phyloP scores from a whole-genome alignment of 2,329 filamentous ascomycete genomes.

The Phoma sp. region DNA sequence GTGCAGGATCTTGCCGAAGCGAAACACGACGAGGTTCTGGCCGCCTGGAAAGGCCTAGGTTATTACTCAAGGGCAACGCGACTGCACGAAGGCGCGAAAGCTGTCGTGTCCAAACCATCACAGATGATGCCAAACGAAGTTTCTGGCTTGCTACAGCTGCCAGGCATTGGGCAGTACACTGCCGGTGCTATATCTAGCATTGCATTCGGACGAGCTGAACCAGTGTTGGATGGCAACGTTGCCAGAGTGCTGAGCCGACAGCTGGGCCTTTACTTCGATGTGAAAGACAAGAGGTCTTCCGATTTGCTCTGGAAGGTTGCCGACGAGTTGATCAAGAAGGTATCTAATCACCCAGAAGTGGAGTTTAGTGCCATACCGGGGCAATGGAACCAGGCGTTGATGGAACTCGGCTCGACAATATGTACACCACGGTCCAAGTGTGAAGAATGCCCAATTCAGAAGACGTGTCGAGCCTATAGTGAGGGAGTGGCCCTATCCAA shows the following conservation, averaged over 20 bases:
- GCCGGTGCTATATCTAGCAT: slow-evolving; percentile 69
- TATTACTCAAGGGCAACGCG: slow-evolving; percentile 70
- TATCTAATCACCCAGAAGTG: slow-evolving; percentile 47
- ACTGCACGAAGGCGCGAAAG: slow-evolving; percentile 63
- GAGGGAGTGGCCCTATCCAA: slow-evolving; percentile 36
- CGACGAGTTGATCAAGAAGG: slow-evolving; percentile 60
- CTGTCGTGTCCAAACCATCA: slow-evolving; percentile 48
- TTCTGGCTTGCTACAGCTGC: slow-evolving; percentile 57
- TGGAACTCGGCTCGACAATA: slow-evolving; percentile 70
- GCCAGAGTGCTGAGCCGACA: slow-evolving; percentile 66
- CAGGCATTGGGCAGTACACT: slow-evolving; percentile 68
- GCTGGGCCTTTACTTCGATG: slow-evolving; percentile 63
- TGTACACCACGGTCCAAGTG: slow-evolving; percentile 67
- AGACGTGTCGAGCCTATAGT: slow-evolving; percentile 42
- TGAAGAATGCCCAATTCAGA: slow-evolving; percentile 42
- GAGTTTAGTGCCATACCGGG: slow-evolving; percentile 60
- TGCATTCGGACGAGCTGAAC: slow-evolving; percentile 64
- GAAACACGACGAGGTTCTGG: slow-evolving; percentile 61
- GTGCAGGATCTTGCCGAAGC: slow-evolving; percentile 63
- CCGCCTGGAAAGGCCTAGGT: slow-evolving; percentile 66
- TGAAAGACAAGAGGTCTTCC: slow-evolving; percentile 61
- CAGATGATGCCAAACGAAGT: slow-evolving; percentile 54
- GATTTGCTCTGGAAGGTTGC: slow-evolving; percentile 66
- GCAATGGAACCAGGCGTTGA: slow-evolving; percentile 68
- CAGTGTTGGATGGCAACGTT: slow-evolving; percentile 71